Evolutionary conservation across 2,329 filamentous ascomycete species (phyloP).

Genomic region (Periconia digitata): DNA sequence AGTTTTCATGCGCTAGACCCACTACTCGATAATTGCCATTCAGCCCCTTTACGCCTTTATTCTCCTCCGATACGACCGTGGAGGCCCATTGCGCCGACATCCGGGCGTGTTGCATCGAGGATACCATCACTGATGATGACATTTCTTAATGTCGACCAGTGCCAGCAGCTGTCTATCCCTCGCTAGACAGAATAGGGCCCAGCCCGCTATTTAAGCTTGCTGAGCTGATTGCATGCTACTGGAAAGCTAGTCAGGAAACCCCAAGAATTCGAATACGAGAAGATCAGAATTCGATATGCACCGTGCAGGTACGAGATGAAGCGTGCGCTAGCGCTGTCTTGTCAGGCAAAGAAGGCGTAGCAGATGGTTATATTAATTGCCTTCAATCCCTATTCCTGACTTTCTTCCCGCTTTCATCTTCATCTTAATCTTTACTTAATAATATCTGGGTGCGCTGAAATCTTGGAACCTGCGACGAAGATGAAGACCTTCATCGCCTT

Average conservation of each 20-base stretch:
- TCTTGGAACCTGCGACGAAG: background rate
- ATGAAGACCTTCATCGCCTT: background rate
- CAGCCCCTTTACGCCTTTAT: background rate
- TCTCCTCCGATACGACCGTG: background rate
- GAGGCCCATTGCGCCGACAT: background rate
- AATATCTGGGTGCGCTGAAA: background rate
- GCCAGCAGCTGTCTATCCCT: no score
- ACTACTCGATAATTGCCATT: background rate
- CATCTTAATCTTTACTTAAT: background rate
- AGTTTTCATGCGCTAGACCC: background rate
- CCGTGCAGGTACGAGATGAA: background rate
- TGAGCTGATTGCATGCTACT: background rate
- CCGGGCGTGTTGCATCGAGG: background rate
- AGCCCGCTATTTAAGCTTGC: background rate
- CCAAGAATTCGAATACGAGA: background rate
- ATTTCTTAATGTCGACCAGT: background rate
- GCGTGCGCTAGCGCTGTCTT: no score
- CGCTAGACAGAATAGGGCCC: background rate
- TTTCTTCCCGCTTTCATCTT: background rate
- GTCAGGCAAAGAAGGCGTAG: no score
- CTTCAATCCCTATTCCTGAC: background rate
- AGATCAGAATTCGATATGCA: background rate
- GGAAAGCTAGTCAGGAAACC: background rate
- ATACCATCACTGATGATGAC: background rate
- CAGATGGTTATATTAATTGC: background rate